Percentiles rank a stretch among this genome's conserved stretches.
Conservation (phyloP, 2,329 filamentous ascomycete genomes). For the Ceratocystis alfenasii region DNA sequence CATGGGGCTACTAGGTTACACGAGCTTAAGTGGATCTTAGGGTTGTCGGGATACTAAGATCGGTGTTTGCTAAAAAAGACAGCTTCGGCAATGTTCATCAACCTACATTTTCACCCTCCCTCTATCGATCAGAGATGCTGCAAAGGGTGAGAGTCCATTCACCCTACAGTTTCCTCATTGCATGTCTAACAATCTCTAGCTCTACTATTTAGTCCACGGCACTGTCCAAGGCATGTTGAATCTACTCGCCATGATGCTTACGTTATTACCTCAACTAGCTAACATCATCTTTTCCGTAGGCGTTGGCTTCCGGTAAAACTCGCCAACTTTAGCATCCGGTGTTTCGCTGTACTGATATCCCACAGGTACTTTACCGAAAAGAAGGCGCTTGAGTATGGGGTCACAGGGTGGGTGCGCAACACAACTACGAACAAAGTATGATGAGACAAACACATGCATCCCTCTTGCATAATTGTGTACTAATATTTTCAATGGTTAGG, state of each 20-base stretch:
- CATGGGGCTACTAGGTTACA: neutral
- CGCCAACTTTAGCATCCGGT: neutral
- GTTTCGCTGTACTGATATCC: neutral
- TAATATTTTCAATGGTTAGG: constrained; percentile 38
- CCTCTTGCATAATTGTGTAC: neutral
- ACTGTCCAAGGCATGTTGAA: constrained; percentile 50
- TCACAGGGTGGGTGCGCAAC: constrained; percentile 54
- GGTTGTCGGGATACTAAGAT: neutral
- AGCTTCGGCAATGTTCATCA: no score
- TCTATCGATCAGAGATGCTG: no score
- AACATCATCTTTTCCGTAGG: constrained; percentile 30
- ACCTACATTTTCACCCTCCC: no score
- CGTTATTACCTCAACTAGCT: neutral
- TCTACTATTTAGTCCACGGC: constrained; percentile 55
- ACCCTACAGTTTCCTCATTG: no score
- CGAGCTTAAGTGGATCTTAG: neutral
- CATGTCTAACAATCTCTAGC: constrained; percentile 30
- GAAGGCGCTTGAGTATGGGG: constrained; percentile 37
- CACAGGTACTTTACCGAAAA: constrained; percentile 43
- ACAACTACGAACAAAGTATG: constrained; percentile 43
- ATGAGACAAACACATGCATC: constrained; percentile 2
- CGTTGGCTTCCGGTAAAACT: constrained; percentile 42
- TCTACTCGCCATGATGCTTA: neutral
- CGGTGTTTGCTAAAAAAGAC: no score
- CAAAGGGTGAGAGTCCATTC: no score